Evolutionary conservation across 192 early-diverging fungal genomes (phyloP), one percentile per base, ranked within the genome.

Genomic region (Podila clonocystis): DNA sequence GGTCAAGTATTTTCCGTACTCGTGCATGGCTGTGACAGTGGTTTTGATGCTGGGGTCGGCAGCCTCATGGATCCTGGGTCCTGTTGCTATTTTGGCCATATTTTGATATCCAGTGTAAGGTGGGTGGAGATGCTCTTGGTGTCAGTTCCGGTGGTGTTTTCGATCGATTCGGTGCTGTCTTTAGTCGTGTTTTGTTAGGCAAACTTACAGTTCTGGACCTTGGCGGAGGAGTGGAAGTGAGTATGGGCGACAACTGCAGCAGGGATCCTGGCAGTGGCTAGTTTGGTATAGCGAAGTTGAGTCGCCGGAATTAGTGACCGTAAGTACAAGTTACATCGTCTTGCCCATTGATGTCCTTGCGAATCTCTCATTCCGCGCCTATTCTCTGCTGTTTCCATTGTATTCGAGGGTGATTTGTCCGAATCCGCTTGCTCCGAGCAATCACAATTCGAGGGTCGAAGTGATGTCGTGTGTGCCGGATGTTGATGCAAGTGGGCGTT

Each of bases 1-100:
- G 29, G 91, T 87, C 48, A 99, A 83, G 85, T 94, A 98, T 77
- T 95, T 90, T 60, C 96, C 96, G 83, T 91, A 99, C 82, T 95
- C 94, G 74, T 95, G 93, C 58, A 96, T 72, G 9, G 49, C 70
- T 65, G 70, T 80, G 45, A 80, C 77, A 55, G 77, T 80, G 13
- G 77, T 80, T 72, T 69, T 80, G 65, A 80, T 19, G 62, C 38
- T 52, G 60, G 77, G 70, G n/a, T 73, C 52, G 41, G 77, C 77
- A 45, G 38, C 30, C 63, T 80, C 77, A 29, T 73, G 66, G 49
- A 80, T 80, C 71, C 77, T 80, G 62, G 77, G 77, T 72, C 77
- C 77, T 55, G 69, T 49, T 15, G 75, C 31, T 38, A 63, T 63
- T 17, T 36, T 33, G 7, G 38, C 12, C 7, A 13, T 11, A 41